Evolutionary conservation across 768 basidiomycete genomes (phyloP).

Genomic region (Rhizopogon sp.): DNA sequence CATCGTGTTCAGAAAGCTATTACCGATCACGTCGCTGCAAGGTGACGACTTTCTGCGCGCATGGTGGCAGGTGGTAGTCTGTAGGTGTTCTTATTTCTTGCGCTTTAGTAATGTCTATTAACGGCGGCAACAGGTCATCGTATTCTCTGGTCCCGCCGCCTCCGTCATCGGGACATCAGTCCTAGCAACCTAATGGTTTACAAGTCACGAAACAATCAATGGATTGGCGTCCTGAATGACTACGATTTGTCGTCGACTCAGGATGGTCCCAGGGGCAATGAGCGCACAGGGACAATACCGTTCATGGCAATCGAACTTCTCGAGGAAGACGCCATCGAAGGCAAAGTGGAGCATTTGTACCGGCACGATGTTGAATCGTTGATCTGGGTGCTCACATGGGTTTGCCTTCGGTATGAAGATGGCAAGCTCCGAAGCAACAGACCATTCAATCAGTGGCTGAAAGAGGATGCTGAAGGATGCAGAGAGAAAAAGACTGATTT

Average conservation of each 20-base stretch:
- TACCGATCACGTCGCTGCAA: not conserved
- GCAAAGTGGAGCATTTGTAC: not conserved
- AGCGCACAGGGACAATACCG: slow-evolving; percentile 10
- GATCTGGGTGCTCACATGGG: not conserved
- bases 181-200: not conserved
- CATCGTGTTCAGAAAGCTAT: not conserved
- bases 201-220: not conserved
- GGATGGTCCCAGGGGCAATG: not conserved
- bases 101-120: not conserved
- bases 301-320: slow-evolving; percentile 9
- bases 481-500: not conserved
- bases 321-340: not conserved
- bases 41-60: not conserved
- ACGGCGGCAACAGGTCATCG: slow-evolving; percentile 1
- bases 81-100: not conserved
- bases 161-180: not conserved
- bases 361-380: not conserved
- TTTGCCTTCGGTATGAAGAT: not conserved
- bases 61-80: slow-evolving; percentile 4
- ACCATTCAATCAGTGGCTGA: not conserved
- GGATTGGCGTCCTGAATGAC: not conserved
- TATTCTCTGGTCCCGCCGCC: not conserved
- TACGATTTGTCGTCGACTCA: slow-evolving; percentile 1
- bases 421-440: not conserved
- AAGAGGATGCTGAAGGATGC: not conserved